Percentiles rank a stretch among this genome's conserved stretches.
These are phyloP conservation scores for Capsicum chinense DNA, from an alignment of 257 asterid species.

Conservation along the genomic window DNA sequence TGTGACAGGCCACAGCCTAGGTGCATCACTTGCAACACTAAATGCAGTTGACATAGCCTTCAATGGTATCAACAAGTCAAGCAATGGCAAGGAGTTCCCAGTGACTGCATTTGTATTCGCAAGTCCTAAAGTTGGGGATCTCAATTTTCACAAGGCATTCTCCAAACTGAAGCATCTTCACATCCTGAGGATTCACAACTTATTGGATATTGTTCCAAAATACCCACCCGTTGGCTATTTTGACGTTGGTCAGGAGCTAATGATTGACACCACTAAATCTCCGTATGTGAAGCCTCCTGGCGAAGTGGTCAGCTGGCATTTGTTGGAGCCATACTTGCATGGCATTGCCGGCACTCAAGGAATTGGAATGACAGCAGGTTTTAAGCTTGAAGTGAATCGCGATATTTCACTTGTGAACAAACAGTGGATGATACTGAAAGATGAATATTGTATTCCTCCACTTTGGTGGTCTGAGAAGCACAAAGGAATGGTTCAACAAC, in stretches of 20 bases:
- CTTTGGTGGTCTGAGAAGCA: constrained; percentile 17
- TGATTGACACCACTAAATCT: neutral
- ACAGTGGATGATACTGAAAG: constrained; percentile 1
- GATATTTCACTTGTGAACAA: constrained; percentile 15
- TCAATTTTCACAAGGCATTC: constrained; percentile 9
- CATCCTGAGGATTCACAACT: neutral
- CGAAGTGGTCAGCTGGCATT: constrained; percentile 14
- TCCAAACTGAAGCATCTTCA: neutral
- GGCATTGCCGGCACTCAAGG: neutral
- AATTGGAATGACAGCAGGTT: neutral
- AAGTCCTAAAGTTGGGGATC: constrained; percentile 18
- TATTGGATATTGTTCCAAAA: constrained; percentile 2
- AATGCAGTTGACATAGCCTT: neutral
- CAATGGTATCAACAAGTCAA: neutral
- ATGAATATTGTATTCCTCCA: neutral
- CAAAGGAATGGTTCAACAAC: neutral
- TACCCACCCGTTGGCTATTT: constrained; percentile 16
- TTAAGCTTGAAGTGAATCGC: constrained; percentile 14
- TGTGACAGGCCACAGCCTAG: neutral
- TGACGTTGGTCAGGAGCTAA: neutral
- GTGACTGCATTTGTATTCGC: neutral
- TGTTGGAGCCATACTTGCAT: neutral
- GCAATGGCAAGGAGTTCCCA: neutral
- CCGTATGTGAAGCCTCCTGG: constrained; percentile 1
- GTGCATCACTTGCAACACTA: constrained; percentile 5